Evolutionary conservation across 805 yeast species (phyloP).

Genomic region (Saturnispora zaruensis): DNA sequence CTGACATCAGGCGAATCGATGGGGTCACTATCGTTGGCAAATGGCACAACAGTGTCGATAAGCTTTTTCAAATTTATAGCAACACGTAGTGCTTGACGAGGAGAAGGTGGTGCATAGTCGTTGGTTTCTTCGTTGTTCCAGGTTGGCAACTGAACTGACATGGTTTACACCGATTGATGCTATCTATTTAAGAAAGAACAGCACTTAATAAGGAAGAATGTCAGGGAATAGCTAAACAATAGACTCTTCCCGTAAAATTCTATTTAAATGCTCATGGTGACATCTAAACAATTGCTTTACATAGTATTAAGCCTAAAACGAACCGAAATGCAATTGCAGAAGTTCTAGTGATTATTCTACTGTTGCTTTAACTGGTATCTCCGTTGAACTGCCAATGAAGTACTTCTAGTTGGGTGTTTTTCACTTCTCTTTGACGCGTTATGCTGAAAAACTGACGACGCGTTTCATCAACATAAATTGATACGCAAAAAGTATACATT

Average conservation of each 20-base stretch:
- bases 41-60: conserved; percentile 61
- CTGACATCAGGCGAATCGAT: conserved; percentile 43
- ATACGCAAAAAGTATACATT: neutral
- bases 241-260: neutral
- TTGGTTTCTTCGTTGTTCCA: conserved; percentile 27
- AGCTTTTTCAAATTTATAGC: conserved; percentile 65
- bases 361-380: too few relatives aligned
- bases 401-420: too few relatives aligned
- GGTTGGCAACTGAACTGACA: conserved; percentile 17
- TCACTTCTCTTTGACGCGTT: neutral
- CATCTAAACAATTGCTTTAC: neutral
- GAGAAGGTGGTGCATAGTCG: conserved; percentile 39
- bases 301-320: too few relatives aligned
- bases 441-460: conserved; percentile 9
- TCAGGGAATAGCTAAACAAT: neutral
- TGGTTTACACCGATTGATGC: neutral
- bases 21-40: conserved; percentile 32
- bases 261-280: neutral
- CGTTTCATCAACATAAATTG: neutral
- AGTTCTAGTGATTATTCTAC: too few relatives aligned
- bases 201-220: neutral
- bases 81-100: conserved; percentile 61
- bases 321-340: neutral
- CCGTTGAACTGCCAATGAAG: too few relatives aligned
- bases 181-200: neutral